Evolutionary conservation across 139 green algal genomes (phyloP).

Genomic region (Chlorella sp.): DNA sequence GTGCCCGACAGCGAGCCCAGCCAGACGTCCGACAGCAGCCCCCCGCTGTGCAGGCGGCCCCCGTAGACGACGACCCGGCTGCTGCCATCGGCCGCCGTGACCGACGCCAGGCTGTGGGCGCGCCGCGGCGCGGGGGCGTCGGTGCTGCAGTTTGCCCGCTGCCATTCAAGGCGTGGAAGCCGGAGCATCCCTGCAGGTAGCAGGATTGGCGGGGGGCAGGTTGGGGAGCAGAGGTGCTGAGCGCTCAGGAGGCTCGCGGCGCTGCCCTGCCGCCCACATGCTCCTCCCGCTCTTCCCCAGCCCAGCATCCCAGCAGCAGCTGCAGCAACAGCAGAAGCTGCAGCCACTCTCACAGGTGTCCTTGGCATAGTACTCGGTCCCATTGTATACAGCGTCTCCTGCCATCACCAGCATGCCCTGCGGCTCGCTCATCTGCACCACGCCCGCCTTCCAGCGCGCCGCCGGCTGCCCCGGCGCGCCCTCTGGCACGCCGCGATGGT

Average conservation of each 20-base stretch:
- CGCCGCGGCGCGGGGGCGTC: neutral
- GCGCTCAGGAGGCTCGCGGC: too few species aligned
- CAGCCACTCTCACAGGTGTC: too few species aligned
- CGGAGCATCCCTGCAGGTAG: too few species aligned
- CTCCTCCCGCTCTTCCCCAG: too few species aligned
- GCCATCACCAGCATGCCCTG: constrained; percentile 26
- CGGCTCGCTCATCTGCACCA: neutral
- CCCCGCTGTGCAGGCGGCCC: neutral
- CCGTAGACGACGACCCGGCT: too few species aligned
- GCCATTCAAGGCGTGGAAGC: constrained; percentile 1
- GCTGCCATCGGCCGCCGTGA: too few species aligned
- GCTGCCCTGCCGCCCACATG: too few species aligned
- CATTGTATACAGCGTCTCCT: neutral
- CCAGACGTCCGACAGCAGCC: constrained; percentile 31
- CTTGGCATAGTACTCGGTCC: neutral
- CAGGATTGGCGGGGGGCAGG: too few species aligned
- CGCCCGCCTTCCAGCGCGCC: constrained; percentile 21
- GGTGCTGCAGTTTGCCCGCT: constrained; percentile 4
- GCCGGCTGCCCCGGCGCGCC: neutral
- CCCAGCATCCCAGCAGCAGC: too few species aligned
- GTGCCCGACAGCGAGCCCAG: neutral
- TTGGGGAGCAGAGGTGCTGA: too few species aligned
- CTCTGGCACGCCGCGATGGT: neutral
- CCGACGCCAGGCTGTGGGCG: constrained; percentile 10
- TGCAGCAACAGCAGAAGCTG: too few species aligned